Base-by-base conservation (phyloP, 108 stramenopile genomes). In the Nitzschia inconspicua region DNA sequence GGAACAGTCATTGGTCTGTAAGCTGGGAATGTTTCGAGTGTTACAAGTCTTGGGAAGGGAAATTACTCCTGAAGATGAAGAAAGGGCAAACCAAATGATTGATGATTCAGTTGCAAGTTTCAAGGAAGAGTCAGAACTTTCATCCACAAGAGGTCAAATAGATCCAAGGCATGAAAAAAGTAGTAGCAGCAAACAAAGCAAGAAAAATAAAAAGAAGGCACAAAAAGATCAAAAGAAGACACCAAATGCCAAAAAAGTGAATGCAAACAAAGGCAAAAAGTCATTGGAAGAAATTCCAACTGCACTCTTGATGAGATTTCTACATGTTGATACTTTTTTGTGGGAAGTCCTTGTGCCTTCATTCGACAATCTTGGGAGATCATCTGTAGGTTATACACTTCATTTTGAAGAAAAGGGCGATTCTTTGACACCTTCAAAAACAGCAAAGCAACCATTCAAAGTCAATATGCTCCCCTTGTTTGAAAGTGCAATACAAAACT, bases 21-120 rank as follows among this genome's bases (percentile, higher is more conserved):
- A 94, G 65, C 72, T 88, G 28, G 83, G 71, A 0, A 54, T 90
- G n/a, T 84, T 74, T 65, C 73, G 87, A 41, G 64, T 94, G 24
- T 57, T 88, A 28, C 75, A 63, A 49, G 83, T 77, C 9, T 41
- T 79, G 42, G 68, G 80, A 14, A 74, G 82, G 18, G 20, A 42
- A 24, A 48, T 64, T 1, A 32, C 31, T 30, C 63, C 43, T 2
- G 23, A 49, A n/a, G 40, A 62, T 11, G 43, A 40, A 19, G 56
- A 25, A 47, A 19, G 14, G 18, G 32, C 65, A 7, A 30, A 50
- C 23, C 28, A 3, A 2, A 36, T 16, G 3, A 23, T 14, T 36
- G 4, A 2, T 4, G 4, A 22, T 19, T 20, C 53, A 50, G 6
- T 9, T 25, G 48, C 10, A 27, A 8, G 4, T 7, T 25, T 27